Conservation (phyloP, 768 basidiomycete species). For the Podaxis carcinomalis region DNA sequence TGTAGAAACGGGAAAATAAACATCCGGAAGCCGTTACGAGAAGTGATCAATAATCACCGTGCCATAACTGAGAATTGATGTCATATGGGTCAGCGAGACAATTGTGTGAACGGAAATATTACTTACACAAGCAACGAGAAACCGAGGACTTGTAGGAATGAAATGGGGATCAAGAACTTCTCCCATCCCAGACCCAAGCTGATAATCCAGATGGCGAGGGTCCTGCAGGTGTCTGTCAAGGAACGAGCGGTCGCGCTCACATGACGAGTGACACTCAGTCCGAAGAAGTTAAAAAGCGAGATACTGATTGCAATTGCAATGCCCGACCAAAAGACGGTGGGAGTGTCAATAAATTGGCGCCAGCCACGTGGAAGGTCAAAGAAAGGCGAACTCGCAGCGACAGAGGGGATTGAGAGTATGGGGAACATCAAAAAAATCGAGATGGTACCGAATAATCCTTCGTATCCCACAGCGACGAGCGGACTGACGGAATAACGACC, state of each 20-base stretch:
- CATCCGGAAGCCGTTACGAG: background rate
- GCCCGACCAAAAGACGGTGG: constrained; percentile 62
- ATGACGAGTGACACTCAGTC: constrained; percentile 86
- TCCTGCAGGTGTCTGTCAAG: constrained; percentile 92
- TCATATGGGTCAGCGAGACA: background rate
- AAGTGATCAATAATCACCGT: constrained; percentile 48
- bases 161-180: constrained; percentile 73
- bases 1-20: constrained; percentile 24
- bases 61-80: constrained; percentile 58
- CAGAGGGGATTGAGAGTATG: constrained; percentile 65
- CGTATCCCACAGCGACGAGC: constrained; percentile 89
- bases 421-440: constrained; percentile 80
- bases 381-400: constrained; percentile 60
- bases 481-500: constrained; percentile 79
- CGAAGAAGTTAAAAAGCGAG: constrained; percentile 84
- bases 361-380: constrained; percentile 91
- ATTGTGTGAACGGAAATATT: constrained; percentile 5
- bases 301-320: constrained; percentile 76
- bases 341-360: constrained; percentile 81
- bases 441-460: constrained; percentile 87
- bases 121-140: constrained; percentile 89
- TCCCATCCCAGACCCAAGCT: constrained; percentile 92
- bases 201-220: constrained; percentile 93
- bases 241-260: constrained; percentile 92
- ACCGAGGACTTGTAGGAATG: constrained; percentile 76